These are phyloP conservation scores for Vigna angularis DNA, from an alignment of 306 rosid species.

Conservation along the genomic window DNA sequence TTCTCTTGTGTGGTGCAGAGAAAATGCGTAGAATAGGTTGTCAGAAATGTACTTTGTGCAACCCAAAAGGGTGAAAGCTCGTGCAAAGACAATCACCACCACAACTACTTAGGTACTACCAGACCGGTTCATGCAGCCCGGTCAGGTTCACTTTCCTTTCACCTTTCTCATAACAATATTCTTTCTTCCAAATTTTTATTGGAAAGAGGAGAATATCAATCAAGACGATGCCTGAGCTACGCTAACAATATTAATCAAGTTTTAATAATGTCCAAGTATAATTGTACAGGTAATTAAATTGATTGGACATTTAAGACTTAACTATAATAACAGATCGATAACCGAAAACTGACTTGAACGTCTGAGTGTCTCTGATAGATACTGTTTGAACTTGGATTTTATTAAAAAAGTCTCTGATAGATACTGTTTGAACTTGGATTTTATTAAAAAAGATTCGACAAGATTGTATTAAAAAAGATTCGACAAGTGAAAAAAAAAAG, in stretches of 20 bases:
- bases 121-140: conserved; percentile 70
- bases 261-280: too few relatives aligned
- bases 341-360: too few relatives aligned
- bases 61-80: conserved; percentile 43
- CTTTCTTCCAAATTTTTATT: neutral
- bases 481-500: too few relatives aligned
- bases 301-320: too few relatives aligned
- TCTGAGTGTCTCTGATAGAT: too few relatives aligned
- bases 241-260: too few relatives aligned
- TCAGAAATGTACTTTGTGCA: conserved; percentile 50
- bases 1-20: conserved; percentile 48
- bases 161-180: neutral
- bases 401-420: too few relatives aligned
- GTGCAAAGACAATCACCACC: conserved; percentile 53
- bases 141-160: conserved; percentile 39
- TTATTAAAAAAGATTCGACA: too few relatives aligned
- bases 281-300: too few relatives aligned
- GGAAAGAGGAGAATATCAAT: too few relatives aligned
- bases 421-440: accelerated
- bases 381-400: accelerated
- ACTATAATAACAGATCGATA: accelerated
- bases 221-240: too few relatives aligned
- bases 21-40: conserved; percentile 48
- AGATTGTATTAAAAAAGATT: too few relatives aligned
- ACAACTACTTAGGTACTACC: conserved; percentile 57